Evolutionary conservation across 768 basidiomycete species (phyloP), one percentile per base, ranked within the genome.

Genomic region (Boletus tylopilopsis): DNA sequence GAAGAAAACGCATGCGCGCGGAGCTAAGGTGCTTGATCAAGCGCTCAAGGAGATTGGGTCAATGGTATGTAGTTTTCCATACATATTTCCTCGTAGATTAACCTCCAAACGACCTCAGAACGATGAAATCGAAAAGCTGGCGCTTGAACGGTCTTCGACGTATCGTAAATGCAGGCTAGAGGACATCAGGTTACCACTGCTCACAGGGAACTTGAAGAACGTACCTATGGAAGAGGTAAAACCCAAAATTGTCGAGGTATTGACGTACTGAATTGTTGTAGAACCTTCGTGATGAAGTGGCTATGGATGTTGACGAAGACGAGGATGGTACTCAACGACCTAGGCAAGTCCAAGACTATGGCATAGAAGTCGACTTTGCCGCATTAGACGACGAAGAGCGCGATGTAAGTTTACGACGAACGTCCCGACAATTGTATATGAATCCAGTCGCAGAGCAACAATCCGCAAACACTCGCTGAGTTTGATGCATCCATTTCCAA

Each of bases 151-250:
- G 21, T 90, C 92, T 21, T 74, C 85, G 0, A 78, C 90, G 39
- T 98, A 97, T 64, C 81, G 94, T 15, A 90, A 90, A 62, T 97
- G 95, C 68, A 81, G 93, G 54, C 75, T 99, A 37, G 96, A 99
- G 54, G 94, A 96, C 59, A 87, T 97, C 57, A 79, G 79, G 50
- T 67, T 99, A 16, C 94, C 95, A 0, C 71, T 98, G 12, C 57
- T 76, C 13, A 66, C 77, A 47, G 96, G 95, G 6, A 79, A 82
- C 60, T 71, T 98, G 47, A 85, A 82, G 66, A 81, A 89, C 57
- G 90, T 98, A 2, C 90, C 95, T 0, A 89, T 98, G 82, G 94
- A 97, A 63, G 96, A 97, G 82, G 93, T 91, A 41, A 34, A 73
- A 57, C 6, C 6, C 7, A 12, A 25, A 9, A n/a, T 22, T 15